Conservation (phyloP, 306 rosid species). For the Inga oerstediana region DNA sequence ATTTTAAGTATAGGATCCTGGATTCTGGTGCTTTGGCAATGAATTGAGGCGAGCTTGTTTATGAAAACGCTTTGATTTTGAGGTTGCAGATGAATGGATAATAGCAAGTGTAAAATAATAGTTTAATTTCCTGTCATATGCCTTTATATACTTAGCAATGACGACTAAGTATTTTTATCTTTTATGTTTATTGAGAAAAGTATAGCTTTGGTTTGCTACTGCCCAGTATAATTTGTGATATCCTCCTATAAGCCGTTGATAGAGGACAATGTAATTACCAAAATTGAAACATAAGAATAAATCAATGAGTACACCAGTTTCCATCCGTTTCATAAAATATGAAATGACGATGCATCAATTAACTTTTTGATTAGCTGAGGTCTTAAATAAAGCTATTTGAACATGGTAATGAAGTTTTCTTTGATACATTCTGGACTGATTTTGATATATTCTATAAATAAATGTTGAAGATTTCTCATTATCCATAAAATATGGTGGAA, state of each 20-base stretch:
- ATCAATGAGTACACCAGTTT: neutral
- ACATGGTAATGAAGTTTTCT: conserved; percentile 11
- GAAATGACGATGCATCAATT: neutral
- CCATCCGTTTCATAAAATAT: neutral
- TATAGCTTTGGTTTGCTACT: conserved; percentile 19
- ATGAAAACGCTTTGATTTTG: conserved; percentile 18
- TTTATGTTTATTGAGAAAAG: neutral
- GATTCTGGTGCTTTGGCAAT: neutral
- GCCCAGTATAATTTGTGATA: conserved; percentile 1
- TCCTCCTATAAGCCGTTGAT: neutral
- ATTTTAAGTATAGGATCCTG: neutral
- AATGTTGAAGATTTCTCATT: conserved; percentile 1
- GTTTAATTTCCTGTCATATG: neutral
- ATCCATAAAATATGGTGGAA: conserved; percentile 16
- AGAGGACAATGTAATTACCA: conserved; percentile 3
- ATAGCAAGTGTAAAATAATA: neutral
- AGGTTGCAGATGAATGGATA: conserved; percentile 10
- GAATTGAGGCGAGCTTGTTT: neutral
- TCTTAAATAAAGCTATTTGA: conserved; percentile 10
- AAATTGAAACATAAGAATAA: conserved; percentile 10
- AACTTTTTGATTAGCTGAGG: neutral
- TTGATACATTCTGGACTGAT: neutral
- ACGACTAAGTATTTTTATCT: neutral
- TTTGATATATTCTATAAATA: neutral
- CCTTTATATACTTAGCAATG: neutral